Evolutionary conservation across 202 grass and related monocot genomes (phyloP).

Genomic region (Musa balbisiana): DNA sequence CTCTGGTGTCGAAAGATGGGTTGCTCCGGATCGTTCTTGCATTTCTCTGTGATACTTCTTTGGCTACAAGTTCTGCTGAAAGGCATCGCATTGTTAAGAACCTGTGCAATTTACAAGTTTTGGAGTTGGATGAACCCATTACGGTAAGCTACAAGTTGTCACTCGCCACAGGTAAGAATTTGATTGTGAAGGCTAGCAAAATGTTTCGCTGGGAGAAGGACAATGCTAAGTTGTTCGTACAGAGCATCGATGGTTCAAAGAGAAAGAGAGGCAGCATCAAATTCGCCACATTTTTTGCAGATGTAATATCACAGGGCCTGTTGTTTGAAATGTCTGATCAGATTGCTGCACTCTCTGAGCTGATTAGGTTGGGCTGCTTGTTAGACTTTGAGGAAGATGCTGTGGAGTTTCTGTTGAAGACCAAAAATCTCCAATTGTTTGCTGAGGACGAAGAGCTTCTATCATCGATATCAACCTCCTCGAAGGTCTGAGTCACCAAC

Average conservation of each 20-base stretch:
- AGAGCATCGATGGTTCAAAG: background rate
- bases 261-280: constrained; percentile 33
- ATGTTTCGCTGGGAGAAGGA: constrained; percentile 56
- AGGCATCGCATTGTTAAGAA: constrained; percentile 29
- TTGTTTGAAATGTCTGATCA: constrained; percentile 33
- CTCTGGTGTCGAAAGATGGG: constrained; percentile 29
- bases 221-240: constrained; percentile 27
- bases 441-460: constrained; percentile 46
- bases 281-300: constrained; percentile 40
- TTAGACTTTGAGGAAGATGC: constrained; percentile 34
- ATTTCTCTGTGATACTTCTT: constrained; percentile 30
- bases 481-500: background rate
- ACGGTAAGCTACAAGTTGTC: constrained; percentile 37
- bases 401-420: constrained; percentile 37
- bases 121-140: constrained; percentile 31
- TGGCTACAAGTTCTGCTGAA: constrained; percentile 21
- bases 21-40: constrained; percentile 33
- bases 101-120: constrained; percentile 35
- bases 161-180: constrained; percentile 24
- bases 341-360: constrained; percentile 33
- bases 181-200: constrained; percentile 22
- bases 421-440: constrained; percentile 40
- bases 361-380: constrained; percentile 41
- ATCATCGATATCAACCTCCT: background rate
- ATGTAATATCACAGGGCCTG: constrained; percentile 45